Conservation (phyloP, 495 filamentous ascomycete species). For the Xylaria flabelliformis region DNA sequence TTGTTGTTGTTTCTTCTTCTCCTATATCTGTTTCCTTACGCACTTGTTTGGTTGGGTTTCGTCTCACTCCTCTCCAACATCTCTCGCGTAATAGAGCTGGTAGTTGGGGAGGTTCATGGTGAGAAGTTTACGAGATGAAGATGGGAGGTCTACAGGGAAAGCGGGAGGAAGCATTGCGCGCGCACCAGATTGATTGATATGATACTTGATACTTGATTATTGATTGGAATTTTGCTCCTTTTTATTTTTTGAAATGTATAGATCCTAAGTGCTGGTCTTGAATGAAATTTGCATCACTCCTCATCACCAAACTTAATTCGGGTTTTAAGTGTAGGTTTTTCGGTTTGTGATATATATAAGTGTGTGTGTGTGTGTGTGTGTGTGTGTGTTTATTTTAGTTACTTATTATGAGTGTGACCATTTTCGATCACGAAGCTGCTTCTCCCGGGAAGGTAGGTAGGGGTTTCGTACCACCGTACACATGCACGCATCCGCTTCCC, state of each 20-base stretch:
- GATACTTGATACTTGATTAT: conserved; percentile 16
- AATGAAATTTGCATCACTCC: conserved; percentile 40
- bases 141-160: conserved; percentile 34
- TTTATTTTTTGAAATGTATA: conserved; percentile 40
- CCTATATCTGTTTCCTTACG: background rate
- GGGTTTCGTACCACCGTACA: background rate
- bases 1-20: conserved; percentile 16
- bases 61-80: background rate
- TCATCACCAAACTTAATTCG: conserved; percentile 2
- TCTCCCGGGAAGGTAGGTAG: background rate
- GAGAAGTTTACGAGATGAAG: conserved; percentile 22
- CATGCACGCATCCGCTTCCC: background rate
- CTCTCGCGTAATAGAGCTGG: conserved; percentile 35
- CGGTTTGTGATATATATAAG: background rate
- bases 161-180: conserved; percentile 33
- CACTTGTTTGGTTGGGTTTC: conserved; percentile 9
- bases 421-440: background rate
- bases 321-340: background rate
- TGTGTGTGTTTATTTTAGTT: no score
- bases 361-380: no score
- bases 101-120: conserved; percentile 21
- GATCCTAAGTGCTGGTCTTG: conserved; percentile 33
- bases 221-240: conserved; percentile 32
- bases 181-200: conserved; percentile 41
- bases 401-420: background rate